Conservation (phyloP, 306 rosid genomes). For the Quercus mongolica region DNA sequence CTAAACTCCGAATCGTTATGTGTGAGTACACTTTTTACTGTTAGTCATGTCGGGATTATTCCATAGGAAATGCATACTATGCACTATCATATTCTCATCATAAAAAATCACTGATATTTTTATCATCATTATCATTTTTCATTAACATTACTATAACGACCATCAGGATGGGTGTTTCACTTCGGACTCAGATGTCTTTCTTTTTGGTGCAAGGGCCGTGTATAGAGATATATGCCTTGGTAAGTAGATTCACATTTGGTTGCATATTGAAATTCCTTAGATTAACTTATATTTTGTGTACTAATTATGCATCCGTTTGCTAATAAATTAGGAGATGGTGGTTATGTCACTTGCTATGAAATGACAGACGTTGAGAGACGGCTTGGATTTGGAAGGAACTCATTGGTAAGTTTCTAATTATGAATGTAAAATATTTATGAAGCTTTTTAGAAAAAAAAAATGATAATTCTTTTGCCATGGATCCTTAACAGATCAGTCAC, state of each 20-base stretch:
- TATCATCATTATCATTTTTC: background rate
- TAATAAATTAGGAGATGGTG: conserved; percentile 62
- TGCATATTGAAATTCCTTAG: background rate
- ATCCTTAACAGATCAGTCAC: no score
- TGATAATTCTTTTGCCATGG: background rate
- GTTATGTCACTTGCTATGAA: conserved; percentile 73
- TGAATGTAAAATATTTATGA: conserved; percentile 5
- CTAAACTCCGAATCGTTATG: conserved; percentile 67
- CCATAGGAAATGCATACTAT: conserved; percentile 12
- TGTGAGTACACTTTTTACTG: conserved; percentile 38
- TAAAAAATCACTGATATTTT: background rate
- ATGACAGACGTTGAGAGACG: conserved; percentile 66
- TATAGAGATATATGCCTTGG: conserved; percentile 81
- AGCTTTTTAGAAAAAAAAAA: background rate
- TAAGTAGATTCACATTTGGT: conserved; percentile 23
- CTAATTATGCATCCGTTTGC: conserved; percentile 20
- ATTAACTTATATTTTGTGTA: background rate
- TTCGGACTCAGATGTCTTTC: conserved; percentile 78
- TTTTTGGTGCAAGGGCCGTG: conserved; percentile 76
- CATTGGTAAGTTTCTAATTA: conserved; percentile 50
- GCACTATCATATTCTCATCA: conserved; percentile 7
- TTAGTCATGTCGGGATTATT: conserved; percentile 10
- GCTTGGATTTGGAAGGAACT: conserved; percentile 81
- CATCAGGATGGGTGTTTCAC: conserved; percentile 79
- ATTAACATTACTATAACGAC: conserved; percentile 10